Conservation (phyloP, 345 rosid genomes). For the Gossypium herbaceum region DNA sequence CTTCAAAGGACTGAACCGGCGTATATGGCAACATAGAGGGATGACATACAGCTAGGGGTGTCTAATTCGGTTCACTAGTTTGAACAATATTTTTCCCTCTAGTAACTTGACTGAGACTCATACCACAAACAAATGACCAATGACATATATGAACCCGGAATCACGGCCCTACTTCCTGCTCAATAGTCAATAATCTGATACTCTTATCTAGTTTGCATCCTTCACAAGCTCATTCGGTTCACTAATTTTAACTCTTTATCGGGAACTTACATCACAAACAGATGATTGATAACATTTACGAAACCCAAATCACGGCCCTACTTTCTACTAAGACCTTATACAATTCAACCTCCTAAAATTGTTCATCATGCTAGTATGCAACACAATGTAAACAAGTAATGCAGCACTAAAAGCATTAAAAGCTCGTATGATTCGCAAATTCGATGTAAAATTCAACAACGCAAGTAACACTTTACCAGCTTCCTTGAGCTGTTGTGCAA, state of each 20-base stretch:
- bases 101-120: neutral
- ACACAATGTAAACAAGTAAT: too few species aligned
- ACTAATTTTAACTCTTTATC: neutral
- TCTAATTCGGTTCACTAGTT: neutral
- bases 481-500: conserved; percentile 58
- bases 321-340: neutral
- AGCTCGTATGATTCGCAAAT: neutral
- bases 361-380: neutral
- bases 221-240: neutral
- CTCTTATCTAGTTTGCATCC: neutral
- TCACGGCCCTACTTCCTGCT: neutral
- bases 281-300: neutral
- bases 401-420: too few species aligned
- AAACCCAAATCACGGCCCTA: neutral
- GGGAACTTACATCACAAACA: neutral
- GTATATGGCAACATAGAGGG: neutral
- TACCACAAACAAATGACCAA: neutral
- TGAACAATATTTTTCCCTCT: neutral
- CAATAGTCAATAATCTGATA: neutral
- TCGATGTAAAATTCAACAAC: conserved; percentile 1
- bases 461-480: conserved; percentile 42
- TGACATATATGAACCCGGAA: neutral
- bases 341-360: neutral
- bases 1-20: neutral
- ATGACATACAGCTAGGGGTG: too few species aligned